Evolutionary conservation across 2,329 filamentous ascomycete species (phyloP), one percentile per base, ranked within the genome.

Genomic region (Sporothrix humicola): DNA sequence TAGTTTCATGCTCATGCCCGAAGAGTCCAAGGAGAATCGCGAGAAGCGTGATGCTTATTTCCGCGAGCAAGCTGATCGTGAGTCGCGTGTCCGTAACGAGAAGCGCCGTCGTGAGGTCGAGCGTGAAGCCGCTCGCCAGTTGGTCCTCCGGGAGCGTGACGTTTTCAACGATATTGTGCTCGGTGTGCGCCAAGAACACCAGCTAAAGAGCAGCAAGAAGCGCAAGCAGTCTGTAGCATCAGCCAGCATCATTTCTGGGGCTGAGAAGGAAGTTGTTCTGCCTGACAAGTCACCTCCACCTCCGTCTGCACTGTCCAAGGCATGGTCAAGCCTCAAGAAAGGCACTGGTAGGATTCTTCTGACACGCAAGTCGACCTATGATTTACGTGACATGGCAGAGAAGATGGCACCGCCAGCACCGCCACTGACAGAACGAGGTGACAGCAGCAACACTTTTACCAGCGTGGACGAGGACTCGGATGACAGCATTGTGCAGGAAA

Each of bases 41-140:
- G 73, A 72, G 6, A 76, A 74, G 46, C 73, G 76, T 0, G 71
- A 74, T 3, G 59, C 13, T 1, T 77, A 73, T 73, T 77, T 77
- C 52, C 73, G 72, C 7, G 58, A 77, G 44, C 69, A 72, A 17
- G 75, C 37, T 0, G 48, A 69, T 20, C n/a, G n/a, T 2, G 61
- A 73, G 15, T 37, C 56, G 26, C 37, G 46, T 12, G 31, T 23
- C 2, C 56, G 58, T 37, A 61, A 50, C 20, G 69, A 73, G 26
- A 13, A 31, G 42, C 6, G 63, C 20, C 69, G 65, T 2, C 31
- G 48, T 4, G 69, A 72, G 26, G n/a, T 50, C 0, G 74, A 71
- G 42, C 52, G 66, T 3, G 58, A 74, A 23, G 46, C 54, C 4
- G 73, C 69, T 1, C 71, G 58, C 13, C 56, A 73, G 56, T 13